phyloP scores from a whole-genome alignment of 805 yeast species.

The Helenozyma rhizophorensis region DNA sequence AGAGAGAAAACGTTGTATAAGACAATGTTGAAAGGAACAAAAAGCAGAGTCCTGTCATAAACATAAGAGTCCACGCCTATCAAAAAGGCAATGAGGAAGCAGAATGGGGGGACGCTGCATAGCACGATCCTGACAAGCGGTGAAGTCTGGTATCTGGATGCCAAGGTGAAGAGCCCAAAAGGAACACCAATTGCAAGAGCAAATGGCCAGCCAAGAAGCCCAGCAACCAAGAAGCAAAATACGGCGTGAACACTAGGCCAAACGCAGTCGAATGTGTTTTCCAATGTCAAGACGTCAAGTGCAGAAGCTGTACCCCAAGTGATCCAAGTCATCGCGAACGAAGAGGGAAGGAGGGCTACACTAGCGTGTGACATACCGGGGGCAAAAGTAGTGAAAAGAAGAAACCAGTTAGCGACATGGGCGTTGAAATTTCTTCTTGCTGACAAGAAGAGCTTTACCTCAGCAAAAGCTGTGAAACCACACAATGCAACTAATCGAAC shows the following conservation, averaged over 20 bases:
- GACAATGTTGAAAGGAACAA: constrained; percentile 81
- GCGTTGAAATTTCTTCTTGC: constrained; percentile 31
- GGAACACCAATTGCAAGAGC: constrained; percentile 63
- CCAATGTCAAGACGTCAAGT: constrained; percentile 18
- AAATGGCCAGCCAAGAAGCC: constrained; percentile 91
- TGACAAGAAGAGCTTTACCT: constrained; percentile 46
- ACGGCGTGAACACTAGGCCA: constrained; percentile 10
- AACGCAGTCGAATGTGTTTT: constrained; percentile 5
- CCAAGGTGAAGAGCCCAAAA: constrained; percentile 38
- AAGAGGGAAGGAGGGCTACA: constrained; percentile 78
- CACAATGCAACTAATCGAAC: constrained; percentile 41
- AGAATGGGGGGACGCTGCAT: constrained; percentile 6
- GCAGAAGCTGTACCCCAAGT: constrained; percentile 42
- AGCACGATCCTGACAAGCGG: constrained; percentile 10
- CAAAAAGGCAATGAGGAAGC: constrained; percentile 21
- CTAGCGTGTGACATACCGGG: constrained; percentile 91
- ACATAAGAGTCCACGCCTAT: constrained; percentile 53
- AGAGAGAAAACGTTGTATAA: constrained; percentile 72
- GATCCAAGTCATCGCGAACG: constrained; percentile 55
- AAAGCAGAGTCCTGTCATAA: constrained; percentile 49
- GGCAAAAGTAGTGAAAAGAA: constrained; percentile 55
- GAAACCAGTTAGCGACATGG: constrained; percentile 53
- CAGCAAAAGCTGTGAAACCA: constrained; percentile 44
- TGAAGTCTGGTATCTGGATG: constrained; percentile 9
- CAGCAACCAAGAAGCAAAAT: constrained; percentile 56